Percentiles rank a stretch among this genome's conserved stretches.
Evolutionary conservation across 805 yeast genomes (phyloP).

Genomic region (Saccharomycopsis malanga): DNA sequence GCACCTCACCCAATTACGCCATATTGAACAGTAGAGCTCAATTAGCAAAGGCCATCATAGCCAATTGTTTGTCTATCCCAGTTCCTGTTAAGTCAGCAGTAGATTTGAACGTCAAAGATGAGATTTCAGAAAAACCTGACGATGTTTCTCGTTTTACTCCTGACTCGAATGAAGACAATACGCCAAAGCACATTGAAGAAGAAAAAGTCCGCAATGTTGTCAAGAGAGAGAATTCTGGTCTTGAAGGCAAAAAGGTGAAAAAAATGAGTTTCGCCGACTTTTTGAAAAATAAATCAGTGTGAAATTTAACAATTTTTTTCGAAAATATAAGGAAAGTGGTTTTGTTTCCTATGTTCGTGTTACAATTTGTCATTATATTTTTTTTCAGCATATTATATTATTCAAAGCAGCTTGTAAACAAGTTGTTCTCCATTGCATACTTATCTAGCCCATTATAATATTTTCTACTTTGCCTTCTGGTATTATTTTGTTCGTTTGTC

Average conservation of each 20-base stretch:
- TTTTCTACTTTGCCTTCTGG: too few relatives aligned
- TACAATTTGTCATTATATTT: too few relatives aligned
- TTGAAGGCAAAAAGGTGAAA: constrained; percentile 37
- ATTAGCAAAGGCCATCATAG: constrained; percentile 14
- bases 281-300: constrained; percentile 42
- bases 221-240: constrained; percentile 15
- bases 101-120: not conserved
- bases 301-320: too few relatives aligned
- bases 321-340: too few relatives aligned
- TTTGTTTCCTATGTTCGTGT: too few relatives aligned
- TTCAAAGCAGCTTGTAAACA: too few relatives aligned
- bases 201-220: not conserved
- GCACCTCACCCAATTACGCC: constrained; percentile 8
- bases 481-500: too few relatives aligned
- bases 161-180: not conserved
- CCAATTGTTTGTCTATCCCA: constrained; percentile 27
- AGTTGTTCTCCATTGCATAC: too few relatives aligned
- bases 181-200: not conserved
- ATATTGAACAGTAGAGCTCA: constrained; percentile 12
- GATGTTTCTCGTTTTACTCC: not conserved
- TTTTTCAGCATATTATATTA: too few relatives aligned
- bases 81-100: constrained; percentile 20
- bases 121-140: not conserved
- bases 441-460: too few relatives aligned
- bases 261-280: constrained; percentile 73